phyloP scores from a whole-genome alignment of 2,329 filamentous ascomycete genomes.

The Sporothrix luriei region DNA sequence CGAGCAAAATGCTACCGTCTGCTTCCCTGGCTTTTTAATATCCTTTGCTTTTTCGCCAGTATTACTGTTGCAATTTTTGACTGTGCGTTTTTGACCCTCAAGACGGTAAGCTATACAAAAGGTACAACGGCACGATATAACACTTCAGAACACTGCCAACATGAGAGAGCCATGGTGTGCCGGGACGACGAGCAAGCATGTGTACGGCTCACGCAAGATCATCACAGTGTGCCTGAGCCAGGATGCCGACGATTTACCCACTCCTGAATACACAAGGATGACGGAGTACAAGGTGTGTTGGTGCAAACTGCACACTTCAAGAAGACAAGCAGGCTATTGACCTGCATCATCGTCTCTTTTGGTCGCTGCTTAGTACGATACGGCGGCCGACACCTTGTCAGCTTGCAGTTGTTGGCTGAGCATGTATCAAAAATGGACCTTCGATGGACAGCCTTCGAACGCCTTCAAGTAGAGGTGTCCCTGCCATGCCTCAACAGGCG shows the following conservation, averaged over 20 bases:
- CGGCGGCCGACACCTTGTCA: not conserved
- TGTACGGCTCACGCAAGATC: not conserved
- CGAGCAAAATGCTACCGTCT: not conserved
- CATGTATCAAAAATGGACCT: not conserved
- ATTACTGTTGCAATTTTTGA: not conserved
- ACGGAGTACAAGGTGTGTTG: not conserved
- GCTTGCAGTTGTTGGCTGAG: not conserved
- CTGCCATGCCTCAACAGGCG: not conserved
- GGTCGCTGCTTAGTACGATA: not conserved
- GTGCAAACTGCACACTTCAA: not conserved
- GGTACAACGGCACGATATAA: not conserved
- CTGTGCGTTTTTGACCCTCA: not conserved
- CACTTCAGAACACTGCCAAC: not conserved
- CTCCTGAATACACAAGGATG: not conserved
- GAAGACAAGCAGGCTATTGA: not conserved
- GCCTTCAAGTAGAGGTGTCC: not conserved
- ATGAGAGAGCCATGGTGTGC: not conserved
- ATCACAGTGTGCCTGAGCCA: not conserved
- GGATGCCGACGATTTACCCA: not conserved
- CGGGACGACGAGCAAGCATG: conserved; percentile 3
- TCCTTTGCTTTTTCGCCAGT: not conserved
- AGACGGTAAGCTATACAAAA: not conserved
- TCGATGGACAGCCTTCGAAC: not conserved
- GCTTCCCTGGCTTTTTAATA: not conserved
- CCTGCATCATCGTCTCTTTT: conserved; percentile 9